Percentiles rank a stretch among this genome's conserved stretches.
Evolutionary conservation across 2,329 filamentous ascomycete genomes (phyloP).

Genomic region (Alternaria tenuissima): DNA sequence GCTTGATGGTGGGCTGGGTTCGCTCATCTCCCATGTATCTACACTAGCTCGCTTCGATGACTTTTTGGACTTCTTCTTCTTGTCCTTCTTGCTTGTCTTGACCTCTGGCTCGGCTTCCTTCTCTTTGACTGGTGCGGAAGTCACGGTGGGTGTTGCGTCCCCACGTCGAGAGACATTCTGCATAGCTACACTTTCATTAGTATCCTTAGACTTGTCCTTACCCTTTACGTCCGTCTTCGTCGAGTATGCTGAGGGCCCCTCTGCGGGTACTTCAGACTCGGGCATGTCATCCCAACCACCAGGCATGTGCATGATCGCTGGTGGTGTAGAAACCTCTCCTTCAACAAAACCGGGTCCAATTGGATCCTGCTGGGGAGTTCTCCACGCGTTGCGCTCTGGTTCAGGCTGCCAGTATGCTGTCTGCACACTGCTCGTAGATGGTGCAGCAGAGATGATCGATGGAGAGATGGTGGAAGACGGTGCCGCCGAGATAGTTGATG

Average conservation of each 20-base stretch:
- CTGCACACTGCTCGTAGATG: slow-evolving; percentile 30
- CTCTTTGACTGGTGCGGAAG: slow-evolving; percentile 21
- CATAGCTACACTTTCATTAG: slow-evolving; percentile 32
- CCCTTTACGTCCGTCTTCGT: slow-evolving; percentile 38
- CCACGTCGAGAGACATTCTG: slow-evolving; percentile 24
- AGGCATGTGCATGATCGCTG: slow-evolving; percentile 68
- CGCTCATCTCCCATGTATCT: slow-evolving; percentile 44
- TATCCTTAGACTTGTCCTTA: slow-evolving; percentile 35
- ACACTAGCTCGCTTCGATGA: slow-evolving; percentile 39
- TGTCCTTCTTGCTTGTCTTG: slow-evolving; percentile 34
- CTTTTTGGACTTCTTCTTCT: slow-evolving; percentile 47
- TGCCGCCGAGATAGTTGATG: slow-evolving; percentile 29
- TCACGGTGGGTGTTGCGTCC: slow-evolving; percentile 16
- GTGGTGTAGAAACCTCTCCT: slow-evolving; percentile 56
- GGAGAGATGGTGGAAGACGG: slow-evolving; percentile 26
- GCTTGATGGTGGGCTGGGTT: slow-evolving; percentile 33
- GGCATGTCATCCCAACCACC: slow-evolving; percentile 64
- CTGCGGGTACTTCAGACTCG: slow-evolving; percentile 22
- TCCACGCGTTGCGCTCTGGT: slow-evolving; percentile 51
- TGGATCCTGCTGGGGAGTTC: slow-evolving; percentile 9
- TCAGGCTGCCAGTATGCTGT: slow-evolving; percentile 54
- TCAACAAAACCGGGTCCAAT: slow-evolving; percentile 50
- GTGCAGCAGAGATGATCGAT: slow-evolving; percentile 19
- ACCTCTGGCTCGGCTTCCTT: slow-evolving; percentile 49
- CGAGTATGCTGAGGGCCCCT: slow-evolving; percentile 25